These are phyloP conservation scores for Trametes hirsuta DNA, from an alignment of 1,284 basidiomycete species.

Conservation along the genomic window DNA sequence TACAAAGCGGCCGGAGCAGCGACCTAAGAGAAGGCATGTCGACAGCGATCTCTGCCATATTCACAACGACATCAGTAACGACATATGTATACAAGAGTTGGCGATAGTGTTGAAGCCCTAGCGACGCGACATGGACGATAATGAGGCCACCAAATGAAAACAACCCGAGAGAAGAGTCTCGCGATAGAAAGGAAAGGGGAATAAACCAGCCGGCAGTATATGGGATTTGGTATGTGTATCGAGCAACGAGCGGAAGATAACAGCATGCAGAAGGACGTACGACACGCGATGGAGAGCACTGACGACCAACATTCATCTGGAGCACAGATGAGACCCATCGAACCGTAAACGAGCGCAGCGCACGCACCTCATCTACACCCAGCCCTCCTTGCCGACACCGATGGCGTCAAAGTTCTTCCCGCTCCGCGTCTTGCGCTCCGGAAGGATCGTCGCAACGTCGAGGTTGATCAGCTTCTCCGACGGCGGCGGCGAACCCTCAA, in stretches of 20 bases:
- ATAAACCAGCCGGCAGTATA: constrained; percentile 19
- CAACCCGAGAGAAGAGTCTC: constrained; percentile 16
- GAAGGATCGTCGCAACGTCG: constrained; percentile 59
- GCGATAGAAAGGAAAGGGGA: constrained; percentile 1
- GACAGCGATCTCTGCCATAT: constrained; percentile 5
- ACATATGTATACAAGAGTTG: constrained; percentile 27
- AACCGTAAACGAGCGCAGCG: constrained; percentile 23
- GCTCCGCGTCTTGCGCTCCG: constrained; percentile 72
- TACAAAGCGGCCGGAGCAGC: constrained; percentile 1
- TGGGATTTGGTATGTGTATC: constrained; percentile 16
- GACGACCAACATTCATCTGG: background rate
- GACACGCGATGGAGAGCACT: constrained; percentile 14
- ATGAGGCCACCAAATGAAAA: constrained; percentile 15
- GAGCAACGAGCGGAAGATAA: background rate
- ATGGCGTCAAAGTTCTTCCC: constrained; percentile 83
- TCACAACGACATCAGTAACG: constrained; percentile 15
- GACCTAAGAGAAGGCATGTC: background rate
- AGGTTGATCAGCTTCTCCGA: constrained; percentile 81
- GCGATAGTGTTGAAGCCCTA: constrained; percentile 8
- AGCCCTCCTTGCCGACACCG: constrained; percentile 54
- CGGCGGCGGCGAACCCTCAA: constrained; percentile 78
- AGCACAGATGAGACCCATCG: constrained; percentile 20
- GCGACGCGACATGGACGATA: constrained; percentile 15
- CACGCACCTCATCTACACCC: constrained; percentile 37
- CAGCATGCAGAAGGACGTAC: constrained; percentile 7